A percentile compares a stretch with the other conserved stretches of the same genome.
Evolutionary conservation across 2,329 filamentous ascomycete genomes (phyloP).

Genomic region (Allantophomopsis cytisporea): DNA sequence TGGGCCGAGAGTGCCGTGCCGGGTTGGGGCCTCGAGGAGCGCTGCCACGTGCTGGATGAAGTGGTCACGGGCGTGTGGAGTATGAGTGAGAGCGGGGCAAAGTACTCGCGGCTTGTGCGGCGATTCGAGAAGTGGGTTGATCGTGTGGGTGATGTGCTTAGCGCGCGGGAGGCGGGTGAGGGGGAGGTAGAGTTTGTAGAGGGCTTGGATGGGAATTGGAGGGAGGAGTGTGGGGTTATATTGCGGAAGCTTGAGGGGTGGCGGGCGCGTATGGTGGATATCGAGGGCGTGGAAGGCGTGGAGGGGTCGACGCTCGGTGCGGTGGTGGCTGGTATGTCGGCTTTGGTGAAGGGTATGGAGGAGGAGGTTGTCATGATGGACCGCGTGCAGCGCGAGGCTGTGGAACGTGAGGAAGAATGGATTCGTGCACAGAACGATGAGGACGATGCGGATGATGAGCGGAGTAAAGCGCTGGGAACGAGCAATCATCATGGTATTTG

Average conservation of each 20-base stretch:
- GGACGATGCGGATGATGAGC: slow-evolving; percentile 11
- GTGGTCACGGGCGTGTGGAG: slow-evolving; percentile 43
- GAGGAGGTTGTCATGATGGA: slow-evolving; percentile 29
- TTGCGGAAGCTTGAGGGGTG: slow-evolving; percentile 40
- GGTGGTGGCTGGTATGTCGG: not conserved
- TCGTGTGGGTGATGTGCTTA: slow-evolving; percentile 30
- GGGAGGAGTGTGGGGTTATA: slow-evolving; percentile 39
- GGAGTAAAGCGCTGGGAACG: not conserved
- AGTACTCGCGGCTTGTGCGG: slow-evolving; percentile 38
- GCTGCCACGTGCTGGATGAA: slow-evolving; percentile 41
- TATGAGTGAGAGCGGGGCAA: slow-evolving; percentile 39
- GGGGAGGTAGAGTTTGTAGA: slow-evolving; percentile 19
- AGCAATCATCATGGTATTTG: not conserved
- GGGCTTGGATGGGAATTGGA: slow-evolving; percentile 33
- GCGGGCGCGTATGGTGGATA: slow-evolving; percentile 26
- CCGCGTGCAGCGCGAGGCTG: slow-evolving; percentile 42
- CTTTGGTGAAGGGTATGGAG: not conserved
- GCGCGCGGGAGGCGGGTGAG: slow-evolving; percentile 21
- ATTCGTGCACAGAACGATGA: slow-evolving; percentile 36
- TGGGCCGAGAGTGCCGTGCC: slow-evolving; percentile 29
- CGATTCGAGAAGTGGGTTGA: slow-evolving; percentile 48
- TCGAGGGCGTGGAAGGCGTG: slow-evolving; percentile 24
- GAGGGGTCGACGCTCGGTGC: slow-evolving; percentile 1
- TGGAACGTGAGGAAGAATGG: slow-evolving; percentile 43
- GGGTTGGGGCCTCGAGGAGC: slow-evolving; percentile 32